Percentiles rank a stretch among this genome's conserved stretches.
Evolutionary conservation across 2,329 filamentous ascomycete genomes (phyloP).

Genomic region (Penicillium sumatraense): DNA sequence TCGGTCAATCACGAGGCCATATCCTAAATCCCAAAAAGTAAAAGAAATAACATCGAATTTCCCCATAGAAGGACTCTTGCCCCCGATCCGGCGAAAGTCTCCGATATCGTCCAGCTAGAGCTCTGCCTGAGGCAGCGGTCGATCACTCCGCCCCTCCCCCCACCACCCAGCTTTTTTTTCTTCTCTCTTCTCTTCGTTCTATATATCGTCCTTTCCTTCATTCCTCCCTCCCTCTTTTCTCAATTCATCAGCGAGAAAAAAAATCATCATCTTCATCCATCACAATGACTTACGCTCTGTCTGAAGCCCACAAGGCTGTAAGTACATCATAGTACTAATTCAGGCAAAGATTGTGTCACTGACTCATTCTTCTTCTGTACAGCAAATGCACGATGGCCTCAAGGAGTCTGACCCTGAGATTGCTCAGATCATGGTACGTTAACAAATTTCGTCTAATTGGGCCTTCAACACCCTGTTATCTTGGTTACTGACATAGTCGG

Average conservation of each 20-base stretch:
- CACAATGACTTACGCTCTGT: constrained; percentile 64
- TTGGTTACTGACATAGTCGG: constrained; percentile 34
- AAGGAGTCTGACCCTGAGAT: constrained; percentile 92
- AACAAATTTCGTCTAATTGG: constrained; percentile 2
- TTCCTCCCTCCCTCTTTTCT: constrained; percentile 11
- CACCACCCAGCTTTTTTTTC: constrained; percentile 17
- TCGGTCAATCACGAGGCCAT: background rate
- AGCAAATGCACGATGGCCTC: constrained; percentile 97
- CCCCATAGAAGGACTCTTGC: constrained; percentile 3
- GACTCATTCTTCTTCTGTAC: constrained; percentile 37
- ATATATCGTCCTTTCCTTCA: constrained; percentile 8
- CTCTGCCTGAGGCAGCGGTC: constrained; percentile 23
- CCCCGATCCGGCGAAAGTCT: constrained; percentile 20
- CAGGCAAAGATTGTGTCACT: constrained; percentile 29
- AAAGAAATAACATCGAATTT: background rate
- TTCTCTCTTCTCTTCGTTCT: constrained; percentile 11
- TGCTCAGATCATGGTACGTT: constrained; percentile 88
- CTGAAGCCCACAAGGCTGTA: constrained; percentile 69
- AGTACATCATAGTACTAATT: constrained; percentile 35
- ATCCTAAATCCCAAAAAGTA: background rate
- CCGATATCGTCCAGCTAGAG: constrained; percentile 16
- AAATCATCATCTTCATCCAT: constrained; percentile 9
- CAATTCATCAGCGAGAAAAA: constrained; percentile 15
- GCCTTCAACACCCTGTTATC: background rate
- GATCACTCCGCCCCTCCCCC: constrained; percentile 27